phyloP scores from a whole-genome alignment of 2,329 filamentous ascomycete genomes.

The Trichoderma simmonsii region DNA sequence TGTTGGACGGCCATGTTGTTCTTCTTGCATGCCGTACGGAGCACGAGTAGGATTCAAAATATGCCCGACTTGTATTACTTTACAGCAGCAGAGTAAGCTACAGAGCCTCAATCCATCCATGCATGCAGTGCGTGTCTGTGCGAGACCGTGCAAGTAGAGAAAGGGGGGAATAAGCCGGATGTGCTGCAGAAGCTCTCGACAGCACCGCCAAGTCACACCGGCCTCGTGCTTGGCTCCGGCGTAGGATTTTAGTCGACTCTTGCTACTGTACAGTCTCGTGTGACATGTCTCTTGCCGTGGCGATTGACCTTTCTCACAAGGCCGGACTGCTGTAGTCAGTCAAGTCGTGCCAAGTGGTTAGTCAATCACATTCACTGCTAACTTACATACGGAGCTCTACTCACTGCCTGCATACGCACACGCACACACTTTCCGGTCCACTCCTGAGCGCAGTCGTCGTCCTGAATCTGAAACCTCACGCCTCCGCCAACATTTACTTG shows the following conservation, averaged over 20 bases:
- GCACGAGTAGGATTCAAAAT: background rate
- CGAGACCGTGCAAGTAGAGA: background rate
- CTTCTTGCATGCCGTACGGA: background rate
- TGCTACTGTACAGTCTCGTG: background rate
- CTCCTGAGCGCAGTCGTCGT: background rate
- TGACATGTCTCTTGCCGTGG: background rate
- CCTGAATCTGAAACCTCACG: constrained; percentile 5
- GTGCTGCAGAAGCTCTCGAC: background rate
- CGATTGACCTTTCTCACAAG: background rate
- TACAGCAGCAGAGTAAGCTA: background rate
- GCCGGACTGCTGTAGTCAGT: background rate
- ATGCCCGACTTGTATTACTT: background rate
- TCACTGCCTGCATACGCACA: background rate
- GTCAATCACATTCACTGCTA: background rate
- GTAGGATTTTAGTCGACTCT: background rate
- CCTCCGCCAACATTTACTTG: background rate
- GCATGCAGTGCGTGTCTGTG: background rate
- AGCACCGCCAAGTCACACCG: background rate
- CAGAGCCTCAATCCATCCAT: background rate
- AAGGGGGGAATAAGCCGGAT: background rate
- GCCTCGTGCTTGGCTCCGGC: background rate
- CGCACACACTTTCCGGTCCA: background rate
- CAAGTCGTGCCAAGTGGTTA: background rate
- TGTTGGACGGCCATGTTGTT: too few species aligned
- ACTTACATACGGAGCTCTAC: background rate